These are phyloP conservation scores for Cicer chorassanicum DNA, from an alignment of 306 rosid species.

Conservation along the genomic window DNA sequence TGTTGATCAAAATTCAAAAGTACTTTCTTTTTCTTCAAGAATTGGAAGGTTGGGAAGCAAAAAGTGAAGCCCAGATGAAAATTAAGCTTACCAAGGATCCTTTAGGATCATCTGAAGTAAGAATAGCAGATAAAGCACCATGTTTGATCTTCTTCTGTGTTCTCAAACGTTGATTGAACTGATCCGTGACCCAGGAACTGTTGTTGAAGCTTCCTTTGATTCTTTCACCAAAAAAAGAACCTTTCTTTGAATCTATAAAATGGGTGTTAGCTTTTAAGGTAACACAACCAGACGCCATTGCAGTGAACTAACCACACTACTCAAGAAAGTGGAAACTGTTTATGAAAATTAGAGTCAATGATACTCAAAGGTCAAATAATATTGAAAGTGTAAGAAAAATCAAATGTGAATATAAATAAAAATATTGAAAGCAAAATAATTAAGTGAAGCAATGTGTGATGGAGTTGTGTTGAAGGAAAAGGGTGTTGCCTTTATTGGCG, in stretches of 20 bases:
- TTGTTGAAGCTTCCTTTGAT: conserved; percentile 54
- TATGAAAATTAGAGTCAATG: not conserved
- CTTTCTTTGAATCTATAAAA: conserved; percentile 46
- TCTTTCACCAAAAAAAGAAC: conserved; percentile 52
- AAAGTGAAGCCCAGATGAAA: conserved; percentile 27
- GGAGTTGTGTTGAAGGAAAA: conserved; percentile 49
- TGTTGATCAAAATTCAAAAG: not conserved
- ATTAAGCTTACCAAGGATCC: conserved; percentile 60
- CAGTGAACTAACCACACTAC: conserved; percentile 39
- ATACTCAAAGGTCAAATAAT: not conserved
- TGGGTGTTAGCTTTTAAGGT: conserved; percentile 54
- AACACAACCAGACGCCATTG: conserved; percentile 70
- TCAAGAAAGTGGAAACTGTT: not conserved
- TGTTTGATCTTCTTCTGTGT: conserved; percentile 53
- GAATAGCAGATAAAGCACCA: conserved; percentile 57
- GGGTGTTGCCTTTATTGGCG: conserved; percentile 49
- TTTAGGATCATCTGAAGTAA: conserved; percentile 60
- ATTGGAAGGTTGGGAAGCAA: not conserved
- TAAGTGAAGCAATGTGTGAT: conserved; percentile 44
- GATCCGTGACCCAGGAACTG: conserved; percentile 41
- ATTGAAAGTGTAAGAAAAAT: too few relatives aligned
- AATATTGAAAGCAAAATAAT: not conserved
- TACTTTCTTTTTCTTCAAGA: not conserved
- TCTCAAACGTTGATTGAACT: conserved; percentile 41
- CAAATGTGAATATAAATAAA: too few relatives aligned